phyloP scores from a whole-genome alignment of 305 asterid genomes.

The Fraxinus velutina region DNA sequence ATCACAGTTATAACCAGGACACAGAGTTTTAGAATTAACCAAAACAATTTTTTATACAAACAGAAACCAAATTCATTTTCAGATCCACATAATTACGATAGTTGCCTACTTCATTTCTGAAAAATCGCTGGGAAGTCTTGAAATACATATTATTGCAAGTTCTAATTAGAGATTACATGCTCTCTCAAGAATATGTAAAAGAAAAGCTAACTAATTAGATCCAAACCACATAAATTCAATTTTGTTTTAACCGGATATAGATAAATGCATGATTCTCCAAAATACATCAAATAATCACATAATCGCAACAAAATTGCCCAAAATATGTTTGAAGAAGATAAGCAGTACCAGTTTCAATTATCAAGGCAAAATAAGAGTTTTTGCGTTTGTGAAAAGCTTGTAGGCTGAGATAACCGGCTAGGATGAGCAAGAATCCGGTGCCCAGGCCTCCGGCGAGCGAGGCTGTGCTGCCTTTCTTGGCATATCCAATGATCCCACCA shows the following conservation, averaged over 20 bases:
- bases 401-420: constrained; percentile 87
- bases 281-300: background rate
- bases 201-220: background rate
- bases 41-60: background rate
- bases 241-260: background rate
- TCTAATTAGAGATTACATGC: background rate
- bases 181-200: background rate
- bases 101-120: background rate
- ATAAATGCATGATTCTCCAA: background rate
- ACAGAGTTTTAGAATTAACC: background rate
- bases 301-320: background rate
- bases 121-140: background rate
- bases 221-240: background rate
- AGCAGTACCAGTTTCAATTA: constrained; percentile 49
- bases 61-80: background rate
- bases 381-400: constrained; percentile 78
- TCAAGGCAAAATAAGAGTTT: constrained; percentile 66
- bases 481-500: constrained; percentile 83
- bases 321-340: background rate
- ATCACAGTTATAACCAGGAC: background rate
- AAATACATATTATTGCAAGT: background rate
- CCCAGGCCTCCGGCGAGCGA: constrained; percentile 86
- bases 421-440: constrained; percentile 63
- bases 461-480: constrained; percentile 72
- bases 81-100: background rate